phyloP scores from a whole-genome alignment of 2,329 filamentous ascomycete species.

The Fusarium oxysporum region DNA sequence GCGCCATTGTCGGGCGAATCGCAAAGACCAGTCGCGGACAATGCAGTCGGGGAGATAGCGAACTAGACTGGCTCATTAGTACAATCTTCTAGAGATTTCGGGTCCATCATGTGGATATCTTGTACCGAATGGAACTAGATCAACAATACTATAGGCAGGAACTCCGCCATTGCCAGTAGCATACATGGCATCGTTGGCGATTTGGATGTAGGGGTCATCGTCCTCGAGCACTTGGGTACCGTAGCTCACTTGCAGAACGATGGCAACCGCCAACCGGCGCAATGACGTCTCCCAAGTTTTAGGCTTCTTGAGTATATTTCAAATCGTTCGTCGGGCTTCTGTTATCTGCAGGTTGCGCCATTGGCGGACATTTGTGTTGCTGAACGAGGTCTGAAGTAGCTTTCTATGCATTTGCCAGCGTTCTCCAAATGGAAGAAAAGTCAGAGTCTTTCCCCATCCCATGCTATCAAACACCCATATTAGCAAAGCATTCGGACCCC shows the following conservation, averaged over 20 bases:
- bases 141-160: conserved; percentile 54
- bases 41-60: conserved; percentile 47
- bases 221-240: conserved; percentile 46
- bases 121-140: conserved; percentile 57
- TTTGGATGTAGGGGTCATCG: conserved; percentile 47
- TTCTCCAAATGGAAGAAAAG: conserved; percentile 57
- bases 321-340: conserved; percentile 40
- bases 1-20: conserved; percentile 50
- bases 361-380: conserved; percentile 49
- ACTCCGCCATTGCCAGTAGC: conserved; percentile 49
- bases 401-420: conserved; percentile 57
- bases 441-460: conserved; percentile 61
- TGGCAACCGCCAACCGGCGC: conserved; percentile 48
- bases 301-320: conserved; percentile 35
- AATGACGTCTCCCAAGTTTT: conserved; percentile 44
- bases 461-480: conserved; percentile 43
- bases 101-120: not conserved
- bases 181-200: conserved; percentile 48
- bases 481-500: not conserved
- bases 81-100: not conserved
- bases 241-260: conserved; percentile 50
- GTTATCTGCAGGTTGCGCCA: conserved; percentile 44
- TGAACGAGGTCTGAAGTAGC: conserved; percentile 57
- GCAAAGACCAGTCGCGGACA: conserved; percentile 47
- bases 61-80: conserved; percentile 31